These are phyloP conservation scores for Hypoxylon sp. DNA, from an alignment of 2,329 filamentous ascomycete genomes.

Conservation along the genomic window DNA sequence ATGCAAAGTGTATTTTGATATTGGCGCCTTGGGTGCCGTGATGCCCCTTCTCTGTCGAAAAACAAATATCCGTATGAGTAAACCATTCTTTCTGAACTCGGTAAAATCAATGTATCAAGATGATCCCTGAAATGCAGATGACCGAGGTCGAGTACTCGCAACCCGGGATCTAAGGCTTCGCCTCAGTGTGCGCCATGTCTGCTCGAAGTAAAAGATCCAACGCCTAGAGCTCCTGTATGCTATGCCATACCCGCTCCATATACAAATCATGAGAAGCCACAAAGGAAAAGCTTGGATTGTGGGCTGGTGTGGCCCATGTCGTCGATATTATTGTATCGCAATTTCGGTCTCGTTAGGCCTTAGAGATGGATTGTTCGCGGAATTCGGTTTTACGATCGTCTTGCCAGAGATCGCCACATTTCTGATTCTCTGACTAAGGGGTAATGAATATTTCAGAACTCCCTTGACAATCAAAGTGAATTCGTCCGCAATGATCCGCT, in stretches of 20 bases:
- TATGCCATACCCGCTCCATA: conserved; percentile 56
- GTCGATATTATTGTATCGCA: conserved; percentile 45
- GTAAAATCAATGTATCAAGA: conserved; percentile 26
- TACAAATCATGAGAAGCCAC: conserved; percentile 52
- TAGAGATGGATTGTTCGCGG: conserved; percentile 66
- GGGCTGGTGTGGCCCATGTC: conserved; percentile 46
- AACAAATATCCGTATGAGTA: not conserved
- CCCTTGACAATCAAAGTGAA: conserved; percentile 95
- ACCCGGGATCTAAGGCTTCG: conserved; percentile 17
- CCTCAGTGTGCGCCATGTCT: conserved; percentile 10
- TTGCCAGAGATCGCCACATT: conserved; percentile 72
- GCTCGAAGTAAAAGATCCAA: conserved; percentile 46
- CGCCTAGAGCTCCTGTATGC: conserved; percentile 53
- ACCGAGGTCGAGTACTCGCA: conserved; percentile 33
- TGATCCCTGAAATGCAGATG: conserved; percentile 24
- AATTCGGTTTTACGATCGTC: conserved; percentile 72
- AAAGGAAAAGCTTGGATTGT: conserved; percentile 45
- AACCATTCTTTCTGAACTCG: conserved; percentile 31
- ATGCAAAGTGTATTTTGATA: conserved; percentile 44
- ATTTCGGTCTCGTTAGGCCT: conserved; percentile 57
- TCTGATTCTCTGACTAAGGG: conserved; percentile 70
- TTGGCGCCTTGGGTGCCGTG: conserved; percentile 23
- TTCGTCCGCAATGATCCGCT: conserved; percentile 87
- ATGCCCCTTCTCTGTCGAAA: conserved; percentile 33
- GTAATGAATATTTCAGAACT: conserved; percentile 83